A percentile compares a stretch with the other conserved stretches of the same genome.
These are phyloP conservation scores for Furcasterigmium furcatum DNA, from an alignment of 2,329 filamentous ascomycete species.

Conservation along the genomic window DNA sequence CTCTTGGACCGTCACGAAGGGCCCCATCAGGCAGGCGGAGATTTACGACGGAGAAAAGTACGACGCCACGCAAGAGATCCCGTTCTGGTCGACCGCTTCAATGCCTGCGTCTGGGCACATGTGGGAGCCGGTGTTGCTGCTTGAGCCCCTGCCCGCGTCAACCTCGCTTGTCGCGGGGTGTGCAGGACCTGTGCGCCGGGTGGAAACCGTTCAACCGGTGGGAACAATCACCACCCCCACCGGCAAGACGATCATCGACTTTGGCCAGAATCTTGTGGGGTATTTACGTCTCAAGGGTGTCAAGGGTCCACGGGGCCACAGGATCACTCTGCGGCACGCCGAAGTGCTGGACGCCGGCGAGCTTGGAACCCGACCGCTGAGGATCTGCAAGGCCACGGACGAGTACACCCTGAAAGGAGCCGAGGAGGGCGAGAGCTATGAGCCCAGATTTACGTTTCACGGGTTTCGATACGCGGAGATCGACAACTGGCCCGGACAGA, in stretches of 20 bases:
- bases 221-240: constrained; percentile 24
- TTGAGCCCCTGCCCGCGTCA: not conserved
- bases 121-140: not conserved
- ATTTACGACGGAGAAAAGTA: constrained; percentile 13
- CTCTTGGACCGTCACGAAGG: not conserved
- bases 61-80: constrained; percentile 5
- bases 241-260: constrained; percentile 36
- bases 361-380: constrained; percentile 30
- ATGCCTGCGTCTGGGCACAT: too few relatives aligned
- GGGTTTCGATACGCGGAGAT: constrained; percentile 47
- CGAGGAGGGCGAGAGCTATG: constrained; percentile 23
- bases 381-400: constrained; percentile 30
- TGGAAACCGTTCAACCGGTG: constrained; percentile 21
- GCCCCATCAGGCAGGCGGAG: constrained; percentile 8
- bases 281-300: constrained; percentile 19
- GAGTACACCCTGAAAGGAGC: constrained; percentile 21
- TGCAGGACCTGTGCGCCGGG: constrained; percentile 12
- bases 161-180: not conserved
- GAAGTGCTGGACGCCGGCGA: constrained; percentile 40
- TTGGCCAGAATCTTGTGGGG: constrained; percentile 41
- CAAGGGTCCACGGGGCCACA: constrained; percentile 14
- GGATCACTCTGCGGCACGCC: constrained; percentile 30
- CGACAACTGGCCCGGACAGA: constrained; percentile 25
- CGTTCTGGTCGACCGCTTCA: constrained; percentile 2
- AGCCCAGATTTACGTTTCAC: constrained; percentile 46